Base-by-base conservation (phyloP, 2,329 filamentous ascomycete species). In the Ophiosphaerella korrae region DNA sequence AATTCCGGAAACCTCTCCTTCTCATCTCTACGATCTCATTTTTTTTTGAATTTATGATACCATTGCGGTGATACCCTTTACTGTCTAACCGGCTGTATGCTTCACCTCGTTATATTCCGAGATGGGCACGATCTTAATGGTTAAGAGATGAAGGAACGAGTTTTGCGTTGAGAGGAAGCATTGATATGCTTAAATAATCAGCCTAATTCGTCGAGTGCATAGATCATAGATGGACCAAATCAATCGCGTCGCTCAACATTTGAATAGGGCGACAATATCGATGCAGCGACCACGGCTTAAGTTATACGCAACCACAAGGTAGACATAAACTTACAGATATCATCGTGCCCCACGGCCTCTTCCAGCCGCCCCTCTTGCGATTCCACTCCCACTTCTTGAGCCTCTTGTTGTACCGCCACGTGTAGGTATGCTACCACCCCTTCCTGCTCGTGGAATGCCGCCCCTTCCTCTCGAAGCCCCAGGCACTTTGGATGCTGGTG, bases 351-450 rank as follows among this genome's bases (percentile, higher is more conserved):
- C 72, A 52, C 73, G 69, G 8, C 63, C 72, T 43, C 73, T 65
- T 9, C 62, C 72, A 31, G 63, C 58, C 11, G 53, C 53, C 18
- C 68, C 74, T 51, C 74, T 68, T 4, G 67, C 68, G 45, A 74
- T 75, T 12, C 70, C 70, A 58, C 71, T 74, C 6, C 63, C 66
- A n/a, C 70, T 67, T 48, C 71, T 67, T 41, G 65, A 48, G 7
- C 68, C 65, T 43, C 68, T 65, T 43, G 65, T 48, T 37, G 62
- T 52, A 13, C 70, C 70, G 12, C 70, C 68, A n/a, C 69, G 63
- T 5, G 61, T 63, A 5, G 71, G 70, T 45, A 74, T 74, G 5
- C 67, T 67, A 24, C 67, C 66, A 36, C 69, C 54, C 18, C 65
- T 63, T 8, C 70, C 66, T 9, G 64, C 70, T 21, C 70, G 58